These are phyloP conservation scores for Claviceps paspali DNA, from an alignment of 2,329 filamentous ascomycete species.

Conservation along the genomic window DNA sequence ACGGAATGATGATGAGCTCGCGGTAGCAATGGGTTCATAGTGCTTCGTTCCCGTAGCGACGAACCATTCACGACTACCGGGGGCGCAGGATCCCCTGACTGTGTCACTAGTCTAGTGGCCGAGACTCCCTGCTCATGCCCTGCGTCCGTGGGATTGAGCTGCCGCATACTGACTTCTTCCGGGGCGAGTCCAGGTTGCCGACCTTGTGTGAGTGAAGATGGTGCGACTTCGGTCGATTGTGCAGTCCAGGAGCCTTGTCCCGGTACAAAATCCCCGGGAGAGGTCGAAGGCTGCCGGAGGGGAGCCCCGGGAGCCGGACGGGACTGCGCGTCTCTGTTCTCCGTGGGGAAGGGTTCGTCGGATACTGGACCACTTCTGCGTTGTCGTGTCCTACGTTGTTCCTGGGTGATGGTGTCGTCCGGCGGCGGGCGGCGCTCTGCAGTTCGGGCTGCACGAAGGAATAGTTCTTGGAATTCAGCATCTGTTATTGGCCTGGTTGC, in stretches of 20 bases:
- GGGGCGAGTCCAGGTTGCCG: neutral
- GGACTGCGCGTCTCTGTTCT: neutral
- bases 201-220: neutral
- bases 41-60: constrained; percentile 1
- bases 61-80: constrained; percentile 3
- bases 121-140: neutral
- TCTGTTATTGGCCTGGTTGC: constrained; percentile 6
- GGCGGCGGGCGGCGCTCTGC: constrained; percentile 15
- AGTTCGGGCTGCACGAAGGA: constrained; percentile 7
- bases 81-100: neutral
- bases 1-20: neutral
- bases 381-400: constrained; percentile 15
- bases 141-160: neutral
- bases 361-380: constrained; percentile 10
- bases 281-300: neutral
- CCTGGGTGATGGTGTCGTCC: constrained; percentile 12
- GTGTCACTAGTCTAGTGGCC: neutral
- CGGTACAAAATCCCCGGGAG: neutral
- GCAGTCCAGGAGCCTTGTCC: neutral
- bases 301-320: neutral
- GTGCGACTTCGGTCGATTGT: neutral
- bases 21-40: constrained; percentile 1
- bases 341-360: neutral
- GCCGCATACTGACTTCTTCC: neutral
- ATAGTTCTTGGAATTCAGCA: constrained; percentile 7